Conservation (phyloP, 1,284 basidiomycete genomes). For the Ceratobasidium papillatum region DNA sequence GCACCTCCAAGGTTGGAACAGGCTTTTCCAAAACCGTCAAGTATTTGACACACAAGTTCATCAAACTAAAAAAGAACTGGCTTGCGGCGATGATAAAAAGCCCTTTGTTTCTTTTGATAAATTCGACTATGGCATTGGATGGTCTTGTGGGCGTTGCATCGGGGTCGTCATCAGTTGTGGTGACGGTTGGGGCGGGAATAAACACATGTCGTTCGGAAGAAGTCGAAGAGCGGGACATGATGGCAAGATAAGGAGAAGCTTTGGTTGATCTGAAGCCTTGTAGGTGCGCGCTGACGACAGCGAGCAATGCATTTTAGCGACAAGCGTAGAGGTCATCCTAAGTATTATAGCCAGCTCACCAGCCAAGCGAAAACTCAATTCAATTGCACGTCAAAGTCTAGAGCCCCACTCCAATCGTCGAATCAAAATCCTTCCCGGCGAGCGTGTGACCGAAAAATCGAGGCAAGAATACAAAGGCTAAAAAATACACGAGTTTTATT, state of each 20-base stretch:
- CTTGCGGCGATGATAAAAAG: slow-evolving; percentile 35
- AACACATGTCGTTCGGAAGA: slow-evolving; percentile 15
- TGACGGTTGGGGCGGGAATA: not conserved
- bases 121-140: slow-evolving; percentile 9
- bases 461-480: not conserved
- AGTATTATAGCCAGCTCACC: not conserved
- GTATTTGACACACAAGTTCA: slow-evolving; percentile 38
- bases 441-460: not conserved
- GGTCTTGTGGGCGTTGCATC: not conserved
- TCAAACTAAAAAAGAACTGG: slow-evolving; percentile 39
- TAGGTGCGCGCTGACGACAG: not conserved
- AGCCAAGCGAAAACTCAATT: not conserved
- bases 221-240: slow-evolving; percentile 11
- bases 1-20: slow-evolving; percentile 36
- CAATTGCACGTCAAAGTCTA: not conserved
- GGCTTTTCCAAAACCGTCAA: slow-evolving; percentile 31
- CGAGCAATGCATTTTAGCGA: not conserved
- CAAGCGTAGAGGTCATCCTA: not conserved
- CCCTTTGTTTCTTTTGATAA: slow-evolving; percentile 37
- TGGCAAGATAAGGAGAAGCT: not conserved
- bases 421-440: slow-evolving; percentile 5
- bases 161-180: not conserved
- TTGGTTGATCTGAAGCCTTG: not conserved
- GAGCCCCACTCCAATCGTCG: not conserved
- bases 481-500: not conserved